Percentiles rank a stretch among this genome's conserved stretches.
Evolutionary conservation across 805 yeast genomes (phyloP).

Genomic region (Wickerhamiella musiphila): DNA sequence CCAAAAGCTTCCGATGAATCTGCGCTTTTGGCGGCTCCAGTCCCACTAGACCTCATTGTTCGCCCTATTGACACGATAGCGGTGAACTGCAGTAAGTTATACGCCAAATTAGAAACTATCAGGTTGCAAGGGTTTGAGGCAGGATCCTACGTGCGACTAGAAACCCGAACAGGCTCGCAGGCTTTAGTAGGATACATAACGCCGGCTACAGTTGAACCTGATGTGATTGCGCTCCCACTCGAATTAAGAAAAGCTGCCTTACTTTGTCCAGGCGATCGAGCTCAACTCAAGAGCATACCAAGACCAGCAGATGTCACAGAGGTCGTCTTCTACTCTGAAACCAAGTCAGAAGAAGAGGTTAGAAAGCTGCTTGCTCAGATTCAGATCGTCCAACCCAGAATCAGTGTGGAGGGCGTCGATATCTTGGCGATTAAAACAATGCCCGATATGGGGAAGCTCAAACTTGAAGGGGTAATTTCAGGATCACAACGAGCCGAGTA

Average conservation of each 20-base stretch:
- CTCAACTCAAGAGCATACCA: slow-evolving; percentile 29
- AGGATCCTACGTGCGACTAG: slow-evolving; percentile 15
- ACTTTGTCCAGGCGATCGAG: slow-evolving; percentile 33
- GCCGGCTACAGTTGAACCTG: slow-evolving; percentile 15
- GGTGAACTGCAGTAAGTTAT: slow-evolving; percentile 12
- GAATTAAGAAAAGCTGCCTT: slow-evolving; percentile 27
- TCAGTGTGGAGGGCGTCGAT: slow-evolving; percentile 35
- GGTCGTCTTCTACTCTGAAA: slow-evolving; percentile 18
- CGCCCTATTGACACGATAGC: slow-evolving; percentile 13
- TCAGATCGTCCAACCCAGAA: slow-evolving; percentile 15
- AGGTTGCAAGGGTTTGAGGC: slow-evolving; percentile 15
- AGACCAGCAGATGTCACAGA: slow-evolving; percentile 33
- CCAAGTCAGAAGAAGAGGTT: slow-evolving; percentile 14
- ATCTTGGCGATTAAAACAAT: slow-evolving; percentile 38
- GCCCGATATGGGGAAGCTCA: slow-evolving; percentile 26
- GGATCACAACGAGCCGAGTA: too few relatives aligned
- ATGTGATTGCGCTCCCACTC: slow-evolving; percentile 15
- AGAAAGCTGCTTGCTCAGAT: slow-evolving; percentile 25
- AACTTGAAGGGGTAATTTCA: slow-evolving; percentile 16
- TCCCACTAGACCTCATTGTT: slow-evolving; percentile 12
- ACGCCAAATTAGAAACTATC: slow-evolving; percentile 15
- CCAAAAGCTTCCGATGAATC: slow-evolving; percentile 1
- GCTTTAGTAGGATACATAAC: slow-evolving; percentile 16
- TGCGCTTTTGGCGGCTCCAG: background rate
- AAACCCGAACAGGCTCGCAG: slow-evolving; percentile 4